Conservation (phyloP, 1,284 basidiomycete species). For the Stygiomarasmius scandens region DNA sequence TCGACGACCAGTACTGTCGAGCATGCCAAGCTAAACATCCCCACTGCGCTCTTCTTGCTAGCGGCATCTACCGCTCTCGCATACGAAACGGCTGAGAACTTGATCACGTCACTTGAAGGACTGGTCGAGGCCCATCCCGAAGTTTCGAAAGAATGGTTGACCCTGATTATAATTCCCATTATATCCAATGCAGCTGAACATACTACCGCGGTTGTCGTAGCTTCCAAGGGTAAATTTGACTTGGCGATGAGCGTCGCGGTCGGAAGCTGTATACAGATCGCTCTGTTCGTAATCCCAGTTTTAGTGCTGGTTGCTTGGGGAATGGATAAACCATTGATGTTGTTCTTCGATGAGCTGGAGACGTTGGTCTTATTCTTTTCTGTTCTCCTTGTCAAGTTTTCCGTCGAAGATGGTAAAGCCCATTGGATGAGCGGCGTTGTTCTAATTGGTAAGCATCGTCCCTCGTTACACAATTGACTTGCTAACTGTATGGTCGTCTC, state of each 20-base stretch:
- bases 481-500: neutral
- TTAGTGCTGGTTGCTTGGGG: slow-evolving; percentile 55
- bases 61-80: slow-evolving; percentile 44
- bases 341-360: slow-evolving; percentile 42
- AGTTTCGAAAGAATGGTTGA: slow-evolving; percentile 62
- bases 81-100: slow-evolving; percentile 62
- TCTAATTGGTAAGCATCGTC: slow-evolving; percentile 43
- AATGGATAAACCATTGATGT: slow-evolving; percentile 47
- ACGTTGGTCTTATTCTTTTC: slow-evolving; percentile 49
- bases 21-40: slow-evolving; percentile 48
- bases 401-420: slow-evolving; percentile 61
- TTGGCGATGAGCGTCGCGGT: slow-evolving; percentile 64
- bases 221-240: slow-evolving; percentile 59
- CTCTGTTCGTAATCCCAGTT: slow-evolving; percentile 65
- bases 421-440: slow-evolving; percentile 64
- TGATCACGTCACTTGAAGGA: slow-evolving; percentile 49
- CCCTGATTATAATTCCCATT: slow-evolving; percentile 68
- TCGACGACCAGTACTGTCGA: slow-evolving; percentile 30
- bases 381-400: slow-evolving; percentile 63
- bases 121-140: slow-evolving; percentile 40
- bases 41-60: slow-evolving; percentile 42
- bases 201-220: slow-evolving; percentile 69
- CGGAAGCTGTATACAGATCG: slow-evolving; percentile 70
- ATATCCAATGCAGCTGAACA: slow-evolving; percentile 72
- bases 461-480: too few relatives aligned